Evolutionary conservation across 306 rosid genomes (phyloP), one percentile per base, ranked within the genome.

Genomic region (Senna siamea): DNA sequence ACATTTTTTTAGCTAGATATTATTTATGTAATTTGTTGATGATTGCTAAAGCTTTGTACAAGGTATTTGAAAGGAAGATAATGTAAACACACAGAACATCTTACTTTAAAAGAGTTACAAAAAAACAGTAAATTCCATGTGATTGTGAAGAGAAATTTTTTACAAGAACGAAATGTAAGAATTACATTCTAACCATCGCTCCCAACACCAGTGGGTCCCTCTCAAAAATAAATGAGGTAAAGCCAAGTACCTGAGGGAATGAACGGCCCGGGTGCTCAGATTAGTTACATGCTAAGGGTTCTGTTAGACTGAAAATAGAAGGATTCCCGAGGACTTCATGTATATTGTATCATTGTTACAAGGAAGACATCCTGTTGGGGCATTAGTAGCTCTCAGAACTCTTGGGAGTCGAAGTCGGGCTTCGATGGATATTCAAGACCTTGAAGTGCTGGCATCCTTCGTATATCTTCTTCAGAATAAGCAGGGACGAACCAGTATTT

Each of bases 381-480:
- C 55, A 66, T 51, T 44, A 67, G 69, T 68, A 64, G 72, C 46
- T 37, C 82, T 86, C 73, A 86, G 75, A 86, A 89, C 83, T 89
- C 91, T 81, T 88, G 92, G 51, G 93, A 95, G 65, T 95, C 96
- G 4, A 88, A 89, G 43, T 87, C 99, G 1, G 97, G 97, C 79
- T 89, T 92, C 35, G 98, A 92, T 22, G 99, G 99, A 76, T 92
- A 95, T 17, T 95, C 98, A 0, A 95, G 92, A 55, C 99, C 99
- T 79, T 95, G 98, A 38, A 95, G 96, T 3, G 88, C 99, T 3
- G 99, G 98, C 85, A 90, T 88, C 75, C 86, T 85, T 73, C 98
- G 86, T 14, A 87, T 47, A 79, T 95, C 99, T 82, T 95, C 99
- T 44, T 92, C 99, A 3, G 97, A 90, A 80, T 95, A 95, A 35